Evolutionary conservation across 495 filamentous ascomycete species (phyloP).

Genomic region (Apiosordaria backusii): DNA sequence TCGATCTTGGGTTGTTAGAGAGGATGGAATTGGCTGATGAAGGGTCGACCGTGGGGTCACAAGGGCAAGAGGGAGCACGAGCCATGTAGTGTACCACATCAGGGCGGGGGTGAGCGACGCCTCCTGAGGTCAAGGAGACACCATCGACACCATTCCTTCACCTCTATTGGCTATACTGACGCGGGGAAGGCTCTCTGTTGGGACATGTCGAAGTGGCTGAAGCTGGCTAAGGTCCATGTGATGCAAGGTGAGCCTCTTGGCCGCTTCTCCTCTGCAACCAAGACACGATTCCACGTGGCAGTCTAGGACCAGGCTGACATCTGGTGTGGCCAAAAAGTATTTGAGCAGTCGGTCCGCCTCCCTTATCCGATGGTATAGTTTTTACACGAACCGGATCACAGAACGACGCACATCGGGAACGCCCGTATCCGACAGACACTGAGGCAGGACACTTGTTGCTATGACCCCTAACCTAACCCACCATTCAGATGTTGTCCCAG

Average conservation of each 20-base stretch:
- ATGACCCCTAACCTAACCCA: neutral
- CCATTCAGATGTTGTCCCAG: neutral
- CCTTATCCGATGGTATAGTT: constrained; percentile 12
- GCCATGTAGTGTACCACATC: neutral
- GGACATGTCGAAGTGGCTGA: neutral
- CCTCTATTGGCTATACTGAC: constrained; percentile 20
- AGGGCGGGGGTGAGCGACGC: neutral
- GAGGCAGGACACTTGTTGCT: neutral
- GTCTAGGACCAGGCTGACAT: neutral
- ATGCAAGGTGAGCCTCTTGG: constrained; percentile 7
- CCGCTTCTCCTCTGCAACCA: constrained; percentile 6
- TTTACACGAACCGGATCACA: constrained; percentile 8
- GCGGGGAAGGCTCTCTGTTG: constrained; percentile 14
- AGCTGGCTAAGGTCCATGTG: constrained; percentile 21
- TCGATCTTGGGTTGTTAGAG: constrained; percentile 6
- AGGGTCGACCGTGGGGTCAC: neutral
- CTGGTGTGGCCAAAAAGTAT: constrained; percentile 2
- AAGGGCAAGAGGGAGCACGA: neutral
- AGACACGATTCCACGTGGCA: constrained; percentile 20
- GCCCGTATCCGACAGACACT: constrained; percentile 5
- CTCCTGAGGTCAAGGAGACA: neutral
- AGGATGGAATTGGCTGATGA: neutral
- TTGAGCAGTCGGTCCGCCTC: constrained; percentile 11
- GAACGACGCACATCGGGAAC: neutral
- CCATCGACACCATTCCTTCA: neutral